Percentiles rank a stretch among this genome's conserved stretches.
Evolutionary conservation across 192 early-diverging fungal species (phyloP).

Genomic region (Coemansia sp.): DNA sequence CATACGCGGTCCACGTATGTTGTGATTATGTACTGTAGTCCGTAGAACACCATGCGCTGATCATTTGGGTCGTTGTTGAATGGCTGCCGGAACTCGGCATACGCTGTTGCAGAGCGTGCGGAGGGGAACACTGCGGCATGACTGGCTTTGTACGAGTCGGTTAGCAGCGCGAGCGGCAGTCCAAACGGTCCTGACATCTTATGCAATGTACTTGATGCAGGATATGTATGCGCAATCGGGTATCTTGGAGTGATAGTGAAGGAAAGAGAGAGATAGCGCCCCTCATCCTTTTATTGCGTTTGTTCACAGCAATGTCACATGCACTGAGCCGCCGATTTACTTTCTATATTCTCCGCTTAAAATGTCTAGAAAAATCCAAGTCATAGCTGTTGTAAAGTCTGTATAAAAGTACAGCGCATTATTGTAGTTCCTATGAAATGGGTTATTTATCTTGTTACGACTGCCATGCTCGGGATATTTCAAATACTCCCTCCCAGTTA

Average conservation of each 20-base stretch:
- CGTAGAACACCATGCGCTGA: slow-evolving; percentile 77
- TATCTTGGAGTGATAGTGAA: not conserved
- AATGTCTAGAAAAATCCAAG: too few relatives aligned
- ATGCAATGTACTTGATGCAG: not conserved
- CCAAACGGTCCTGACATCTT: slow-evolving; percentile 53
- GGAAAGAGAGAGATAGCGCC: not conserved
- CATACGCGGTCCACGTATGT: slow-evolving; percentile 68
- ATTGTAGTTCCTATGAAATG: too few relatives aligned
- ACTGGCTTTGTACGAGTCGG: slow-evolving; percentile 84
- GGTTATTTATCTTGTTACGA: too few relatives aligned
- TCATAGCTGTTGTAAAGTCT: too few relatives aligned
- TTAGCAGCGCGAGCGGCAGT: slow-evolving; percentile 67
- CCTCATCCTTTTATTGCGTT: too few relatives aligned
- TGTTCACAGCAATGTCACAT: too few relatives aligned
- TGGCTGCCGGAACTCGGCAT: slow-evolving; percentile 74
- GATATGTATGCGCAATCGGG: not conserved
- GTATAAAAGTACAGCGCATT: too few relatives aligned
- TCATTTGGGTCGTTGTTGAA: slow-evolving; percentile 69
- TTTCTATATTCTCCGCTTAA: too few relatives aligned
- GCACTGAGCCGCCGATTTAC: too few relatives aligned
- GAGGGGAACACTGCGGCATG: slow-evolving; percentile 77
- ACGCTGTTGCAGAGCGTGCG: slow-evolving; percentile 71
- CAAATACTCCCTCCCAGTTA: too few relatives aligned
- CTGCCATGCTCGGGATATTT: too few relatives aligned
- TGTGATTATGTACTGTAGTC: slow-evolving; percentile 83